phyloP scores from a whole-genome alignment of 805 yeast species.

The Kregervanrija fluxuum region DNA sequence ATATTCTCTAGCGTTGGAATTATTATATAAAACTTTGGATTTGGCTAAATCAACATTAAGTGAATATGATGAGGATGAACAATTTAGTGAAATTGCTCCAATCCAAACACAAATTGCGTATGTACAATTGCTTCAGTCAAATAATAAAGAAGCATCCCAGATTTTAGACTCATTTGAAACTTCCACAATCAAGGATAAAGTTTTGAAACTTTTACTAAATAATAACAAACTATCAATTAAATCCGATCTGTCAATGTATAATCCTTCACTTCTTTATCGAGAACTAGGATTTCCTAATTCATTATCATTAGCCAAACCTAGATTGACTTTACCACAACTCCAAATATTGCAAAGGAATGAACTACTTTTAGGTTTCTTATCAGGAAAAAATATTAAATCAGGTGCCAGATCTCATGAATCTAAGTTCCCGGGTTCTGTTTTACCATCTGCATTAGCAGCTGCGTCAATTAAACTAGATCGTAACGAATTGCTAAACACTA shows the following conservation, averaged over 20 bases:
- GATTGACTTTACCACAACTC: slow-evolving; percentile 34
- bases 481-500: not conserved
- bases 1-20: slow-evolving; percentile 31
- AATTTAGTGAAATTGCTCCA: slow-evolving; percentile 47
- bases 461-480: not conserved
- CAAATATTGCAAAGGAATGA: slow-evolving; percentile 37
- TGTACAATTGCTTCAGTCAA: slow-evolving; percentile 34
- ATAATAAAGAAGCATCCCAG: slow-evolving; percentile 26
- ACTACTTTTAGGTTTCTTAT: slow-evolving; percentile 32
- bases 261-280: slow-evolving; percentile 23
- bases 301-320: slow-evolving; percentile 21
- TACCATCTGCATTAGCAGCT: slow-evolving; percentile 11
- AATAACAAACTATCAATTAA: slow-evolving; percentile 36
- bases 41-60: slow-evolving; percentile 31
- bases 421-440: slow-evolving; percentile 18
- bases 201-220: slow-evolving; percentile 33
- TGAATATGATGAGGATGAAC: slow-evolving; percentile 41
- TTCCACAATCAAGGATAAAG: slow-evolving; percentile 29
- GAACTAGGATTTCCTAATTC: slow-evolving; percentile 25
- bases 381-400: slow-evolving; percentile 27
- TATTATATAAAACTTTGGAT: slow-evolving; percentile 39
- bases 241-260: slow-evolving; percentile 3
- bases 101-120: slow-evolving; percentile 55
- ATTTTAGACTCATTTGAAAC: slow-evolving; percentile 32
- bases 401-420: slow-evolving; percentile 13